Evolutionary conservation across 352 stramenopile genomes (phyloP).

Genomic region (Elongisporangium prolatum): DNA sequence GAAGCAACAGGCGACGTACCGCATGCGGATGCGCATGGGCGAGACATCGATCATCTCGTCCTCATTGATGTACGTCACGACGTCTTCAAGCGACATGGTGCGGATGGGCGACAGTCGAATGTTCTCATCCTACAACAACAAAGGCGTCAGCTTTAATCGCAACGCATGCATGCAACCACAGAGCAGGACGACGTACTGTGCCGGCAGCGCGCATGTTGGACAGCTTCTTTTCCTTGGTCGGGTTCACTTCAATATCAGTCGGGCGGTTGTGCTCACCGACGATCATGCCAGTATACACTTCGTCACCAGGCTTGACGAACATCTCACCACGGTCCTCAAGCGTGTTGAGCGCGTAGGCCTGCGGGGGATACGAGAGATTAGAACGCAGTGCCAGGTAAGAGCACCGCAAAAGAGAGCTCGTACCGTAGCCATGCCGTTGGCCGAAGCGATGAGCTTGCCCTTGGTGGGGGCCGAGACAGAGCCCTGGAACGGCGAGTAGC

Average conservation of each 20-base stretch:
- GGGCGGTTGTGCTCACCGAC: constrained; percentile 95
- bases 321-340: constrained; percentile 93
- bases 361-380: not conserved
- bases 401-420: constrained; percentile 2
- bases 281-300: constrained; percentile 98
- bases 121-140: constrained; percentile 86
- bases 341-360: constrained; percentile 91
- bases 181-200: constrained; percentile 35
- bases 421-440: constrained; percentile 63
- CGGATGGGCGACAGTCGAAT: constrained; percentile 91
- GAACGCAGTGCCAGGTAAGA: not conserved
- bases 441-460: constrained; percentile 80
- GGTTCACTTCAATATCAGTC: constrained; percentile 97
- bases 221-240: constrained; percentile 96
- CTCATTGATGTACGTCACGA: constrained; percentile 96
- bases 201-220: constrained; percentile 95
- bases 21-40: constrained; percentile 91
- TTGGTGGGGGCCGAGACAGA: constrained; percentile 70
- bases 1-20: constrained; percentile 20
- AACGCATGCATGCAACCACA: not conserved
- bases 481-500: constrained; percentile 88
- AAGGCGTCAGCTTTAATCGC: not conserved
- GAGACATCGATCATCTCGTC: constrained; percentile 99
- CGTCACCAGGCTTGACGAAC: constrained; percentile 93
- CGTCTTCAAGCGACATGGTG: constrained; percentile 94